phyloP scores from a whole-genome alignment of 441 rosid species.

The Melastoma candidum region DNA sequence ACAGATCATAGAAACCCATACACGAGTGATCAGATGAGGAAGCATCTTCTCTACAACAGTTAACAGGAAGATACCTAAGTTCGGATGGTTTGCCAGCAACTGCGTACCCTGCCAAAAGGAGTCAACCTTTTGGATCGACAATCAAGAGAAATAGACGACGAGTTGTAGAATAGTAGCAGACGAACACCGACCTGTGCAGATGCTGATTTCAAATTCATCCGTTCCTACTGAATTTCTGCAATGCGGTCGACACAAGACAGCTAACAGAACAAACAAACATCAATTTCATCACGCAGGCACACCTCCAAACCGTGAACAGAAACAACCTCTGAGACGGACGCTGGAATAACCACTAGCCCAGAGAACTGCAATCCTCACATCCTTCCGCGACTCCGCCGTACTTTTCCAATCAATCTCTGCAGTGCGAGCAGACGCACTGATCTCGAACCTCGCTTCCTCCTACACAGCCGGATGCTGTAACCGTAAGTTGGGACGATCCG shows the following conservation, averaged over 20 bases:
- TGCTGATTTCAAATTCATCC: too few species aligned
- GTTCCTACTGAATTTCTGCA: too few species aligned
- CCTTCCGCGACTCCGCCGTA: conserved; percentile 27
- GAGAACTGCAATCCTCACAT: conserved; percentile 67
- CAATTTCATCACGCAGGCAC: too few species aligned
- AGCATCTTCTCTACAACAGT: conserved; percentile 96
- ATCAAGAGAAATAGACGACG: too few species aligned
- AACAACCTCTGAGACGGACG: conserved; percentile 49
- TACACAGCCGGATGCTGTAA: conserved; percentile 9
- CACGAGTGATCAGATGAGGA: conserved; percentile 70
- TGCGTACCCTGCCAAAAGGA: too few species aligned
- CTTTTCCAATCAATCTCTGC: conserved; percentile 25
- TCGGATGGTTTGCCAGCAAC: conserved; percentile 47
- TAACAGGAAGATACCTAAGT: conserved; percentile 61
- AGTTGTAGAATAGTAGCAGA: neutral
- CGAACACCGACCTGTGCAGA: neutral
- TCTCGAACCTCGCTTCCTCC: conserved; percentile 22
- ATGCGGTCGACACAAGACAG: neutral
- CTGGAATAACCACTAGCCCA: conserved; percentile 99
- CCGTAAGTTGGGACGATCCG: too few species aligned
- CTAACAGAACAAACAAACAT: neutral
- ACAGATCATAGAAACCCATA: conserved; percentile 19
- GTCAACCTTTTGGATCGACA: too few species aligned
- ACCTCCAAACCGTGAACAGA: too few species aligned
- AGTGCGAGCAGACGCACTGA: conserved; percentile 29